Evolutionary conservation across 495 filamentous ascomycete species (phyloP), one percentile per base, ranked within the genome.

Genomic region (Hyaloscypha variabilis): DNA sequence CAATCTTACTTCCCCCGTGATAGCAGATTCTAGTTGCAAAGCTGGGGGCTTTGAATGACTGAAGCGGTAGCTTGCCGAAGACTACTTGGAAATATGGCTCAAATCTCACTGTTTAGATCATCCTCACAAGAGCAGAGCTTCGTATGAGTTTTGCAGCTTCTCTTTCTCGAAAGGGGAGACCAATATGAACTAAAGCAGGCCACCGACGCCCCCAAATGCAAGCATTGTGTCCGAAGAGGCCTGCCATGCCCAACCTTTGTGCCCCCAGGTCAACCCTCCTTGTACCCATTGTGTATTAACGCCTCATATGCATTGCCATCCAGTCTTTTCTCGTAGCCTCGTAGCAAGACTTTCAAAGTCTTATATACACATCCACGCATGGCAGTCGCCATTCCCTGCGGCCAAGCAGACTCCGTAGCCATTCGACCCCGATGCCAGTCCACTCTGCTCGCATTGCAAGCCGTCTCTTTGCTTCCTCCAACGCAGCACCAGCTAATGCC

Each of bases 401-500:
- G 11, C 91, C 91, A 6, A 94, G 75, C 51, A 91, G 73, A 75
- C 86, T 93, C 58, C 92, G 79, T 58, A 95, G 75, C 92, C 92
- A 96, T 72, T 92, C 91, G 31, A 94, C 71, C 0, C 92, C 92
- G 49, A 94, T 82, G 0, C 91, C 91, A 0, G 91, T 91, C 90
- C 90, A 93, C 73, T 90, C 89, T 3, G 79, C 74, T 46, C 75
- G 82, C 46, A 78, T 66, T 34, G 72, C 65, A 61, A 77, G 62
- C 60, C 73, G 79, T 64, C 80, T 79, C 71, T 86, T 85, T 6
- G 85, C 76, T 69, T 86, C 85, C 39, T 91, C 87, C 11, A 90
- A 69, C 0, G 88, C 89, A 2, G 88, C 88, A 6, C 86, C 85
- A 0, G 85, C 87, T 19, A 94, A 73, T 2, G 87, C 84, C 39